These are phyloP conservation scores for Scorias spongiosa DNA, from an alignment of 2,329 filamentous ascomycete species.

Conservation along the genomic window DNA sequence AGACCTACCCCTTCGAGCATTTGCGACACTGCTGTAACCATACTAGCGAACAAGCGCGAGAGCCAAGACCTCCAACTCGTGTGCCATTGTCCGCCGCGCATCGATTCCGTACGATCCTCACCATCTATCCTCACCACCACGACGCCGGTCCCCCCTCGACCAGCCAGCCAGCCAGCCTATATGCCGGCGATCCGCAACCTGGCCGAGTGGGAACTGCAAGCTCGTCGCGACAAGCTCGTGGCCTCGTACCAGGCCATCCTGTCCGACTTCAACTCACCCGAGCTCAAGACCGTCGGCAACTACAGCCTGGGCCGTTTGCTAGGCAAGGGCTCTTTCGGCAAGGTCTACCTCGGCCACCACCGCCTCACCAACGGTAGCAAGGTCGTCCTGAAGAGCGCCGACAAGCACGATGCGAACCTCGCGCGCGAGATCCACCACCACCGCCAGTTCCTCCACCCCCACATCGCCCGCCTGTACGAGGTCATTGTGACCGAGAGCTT, in stretches of 20 bases:
- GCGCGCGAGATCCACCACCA: conserved; percentile 97
- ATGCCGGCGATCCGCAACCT: conserved; percentile 21
- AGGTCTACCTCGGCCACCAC: conserved; percentile 89
- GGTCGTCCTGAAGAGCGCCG: conserved; percentile 96
- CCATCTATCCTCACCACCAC: no score
- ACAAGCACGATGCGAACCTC: conserved; percentile 88
- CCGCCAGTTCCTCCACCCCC: conserved; percentile 90
- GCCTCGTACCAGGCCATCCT: conserved; percentile 93
- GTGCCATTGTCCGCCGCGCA: no score
- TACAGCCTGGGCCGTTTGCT: conserved; percentile 88
- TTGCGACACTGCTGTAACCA: no score
- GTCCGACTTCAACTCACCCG: conserved; percentile 86
- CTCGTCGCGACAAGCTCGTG: conserved; percentile 45
- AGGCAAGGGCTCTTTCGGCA: conserved; percentile 95
- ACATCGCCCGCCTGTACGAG: conserved; percentile 93
- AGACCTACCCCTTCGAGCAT: no score
- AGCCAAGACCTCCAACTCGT: no score
- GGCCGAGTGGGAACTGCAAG: conserved; percentile 20
- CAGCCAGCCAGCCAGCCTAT: neutral
- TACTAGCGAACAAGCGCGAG: no score
- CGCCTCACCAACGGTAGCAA: conserved; percentile 98
- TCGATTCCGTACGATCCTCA: no score
- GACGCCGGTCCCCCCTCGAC: no score
- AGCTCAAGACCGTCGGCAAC: conserved; percentile 85
- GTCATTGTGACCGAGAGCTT: conserved; percentile 90